Evolutionary conservation across 1,284 basidiomycete genomes (phyloP).

Genomic region (Ceratobasidium papillatum): DNA sequence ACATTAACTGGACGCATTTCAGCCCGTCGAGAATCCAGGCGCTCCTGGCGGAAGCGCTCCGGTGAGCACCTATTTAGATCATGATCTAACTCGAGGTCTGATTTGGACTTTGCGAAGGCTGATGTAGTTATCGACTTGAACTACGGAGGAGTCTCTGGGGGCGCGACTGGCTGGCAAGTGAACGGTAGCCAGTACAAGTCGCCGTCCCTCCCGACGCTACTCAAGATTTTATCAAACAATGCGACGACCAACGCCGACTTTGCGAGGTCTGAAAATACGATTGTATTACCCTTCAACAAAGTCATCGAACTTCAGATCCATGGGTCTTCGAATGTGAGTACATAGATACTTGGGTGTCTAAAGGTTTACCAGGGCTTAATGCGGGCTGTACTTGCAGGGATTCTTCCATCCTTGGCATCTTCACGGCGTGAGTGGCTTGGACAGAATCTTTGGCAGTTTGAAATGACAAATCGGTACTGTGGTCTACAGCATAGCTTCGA

Average conservation of each 20-base stretch:
- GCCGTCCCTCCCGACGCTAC: conserved; percentile 12
- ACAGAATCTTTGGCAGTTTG: neutral
- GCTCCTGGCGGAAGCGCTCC: conserved; percentile 27
- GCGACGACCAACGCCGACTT: conserved; percentile 29
- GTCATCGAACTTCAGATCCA: conserved; percentile 29
- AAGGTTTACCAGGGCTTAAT: neutral
- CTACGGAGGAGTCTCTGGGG: conserved; percentile 11
- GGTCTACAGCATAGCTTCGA: conserved; percentile 50
- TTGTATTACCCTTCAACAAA: conserved; percentile 25
- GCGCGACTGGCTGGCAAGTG: conserved; percentile 35
- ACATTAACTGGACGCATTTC: neutral
- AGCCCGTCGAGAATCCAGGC: conserved; percentile 31
- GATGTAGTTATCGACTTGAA: conserved; percentile 24
- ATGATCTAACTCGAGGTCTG: neutral
- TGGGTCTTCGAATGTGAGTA: conserved; percentile 12
- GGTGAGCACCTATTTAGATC: conserved; percentile 1
- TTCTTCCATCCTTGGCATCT: conserved; percentile 38
- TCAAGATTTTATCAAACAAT: conserved; percentile 38
- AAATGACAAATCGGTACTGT: neutral
- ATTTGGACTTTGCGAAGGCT: neutral
- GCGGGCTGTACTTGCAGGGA: neutral
- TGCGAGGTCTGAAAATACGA: conserved; percentile 14
- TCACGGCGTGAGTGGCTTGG: conserved; percentile 22
- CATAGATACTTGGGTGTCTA: neutral
- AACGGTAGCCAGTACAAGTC: conserved; percentile 33